These are phyloP conservation scores for Striga hermonthica DNA, from an alignment of 305 asterid genomes.

Conservation along the genomic window DNA sequence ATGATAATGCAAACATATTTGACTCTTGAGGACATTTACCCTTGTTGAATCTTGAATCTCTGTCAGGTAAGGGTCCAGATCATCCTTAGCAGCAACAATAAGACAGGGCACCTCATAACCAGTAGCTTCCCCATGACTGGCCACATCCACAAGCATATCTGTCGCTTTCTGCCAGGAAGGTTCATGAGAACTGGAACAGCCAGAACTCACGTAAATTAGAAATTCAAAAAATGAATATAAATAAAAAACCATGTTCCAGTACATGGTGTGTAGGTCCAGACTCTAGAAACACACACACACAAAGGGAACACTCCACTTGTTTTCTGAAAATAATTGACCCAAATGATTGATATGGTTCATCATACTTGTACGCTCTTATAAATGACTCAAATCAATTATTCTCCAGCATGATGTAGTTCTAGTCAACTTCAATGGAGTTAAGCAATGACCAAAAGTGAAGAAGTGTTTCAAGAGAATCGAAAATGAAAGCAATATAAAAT, in stretches of 20 bases:
- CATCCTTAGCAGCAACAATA: conserved; percentile 95
- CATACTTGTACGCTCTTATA: too few species aligned
- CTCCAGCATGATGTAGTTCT: too few species aligned
- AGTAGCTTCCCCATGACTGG: conserved; percentile 90
- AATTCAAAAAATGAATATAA: conserved; percentile 1
- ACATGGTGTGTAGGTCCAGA: neutral
- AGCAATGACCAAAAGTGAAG: too few species aligned
- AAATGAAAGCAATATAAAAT: too few species aligned
- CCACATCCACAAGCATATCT: conserved; percentile 89
- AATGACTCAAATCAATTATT: too few species aligned
- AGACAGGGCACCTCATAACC: conserved; percentile 93
- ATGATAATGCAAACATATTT: too few species aligned
- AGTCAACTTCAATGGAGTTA: too few species aligned
- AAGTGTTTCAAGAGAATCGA: too few species aligned
- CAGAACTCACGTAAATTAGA: conserved; percentile 27
- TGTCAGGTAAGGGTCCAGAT: conserved; percentile 74
- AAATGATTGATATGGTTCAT: neutral
- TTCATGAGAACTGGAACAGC: conserved; percentile 60
- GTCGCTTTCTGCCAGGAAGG: conserved; percentile 81
- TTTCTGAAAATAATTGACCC: neutral
- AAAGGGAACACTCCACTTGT: neutral
- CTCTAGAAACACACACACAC: neutral
- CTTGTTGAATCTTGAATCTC: conserved; percentile 95
- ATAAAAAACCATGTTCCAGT: conserved; percentile 4
- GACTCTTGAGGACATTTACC: conserved; percentile 43